Evolutionary conservation across 2,329 filamentous ascomycete species (phyloP).

Genomic region (Teratosphaeria zuluensis): DNA sequence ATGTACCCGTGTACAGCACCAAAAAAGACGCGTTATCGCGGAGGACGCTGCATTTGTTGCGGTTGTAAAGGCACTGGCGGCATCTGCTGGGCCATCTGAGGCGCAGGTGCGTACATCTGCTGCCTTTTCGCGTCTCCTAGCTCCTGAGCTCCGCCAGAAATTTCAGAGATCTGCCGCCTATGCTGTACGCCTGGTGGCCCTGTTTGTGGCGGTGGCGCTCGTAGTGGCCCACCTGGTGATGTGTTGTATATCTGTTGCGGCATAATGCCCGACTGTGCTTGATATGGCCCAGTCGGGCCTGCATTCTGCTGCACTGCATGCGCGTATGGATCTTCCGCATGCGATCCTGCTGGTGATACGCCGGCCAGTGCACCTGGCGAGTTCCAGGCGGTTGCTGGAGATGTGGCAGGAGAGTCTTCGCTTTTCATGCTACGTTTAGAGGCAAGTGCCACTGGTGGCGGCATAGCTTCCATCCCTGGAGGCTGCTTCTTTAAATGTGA

Average conservation of each 20-base stretch:
- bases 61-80: slow-evolving; percentile 32
- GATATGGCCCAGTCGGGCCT: slow-evolving; percentile 27
- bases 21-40: slow-evolving; percentile 5
- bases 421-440: slow-evolving; percentile 48
- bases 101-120: slow-evolving; percentile 42
- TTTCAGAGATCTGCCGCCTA: slow-evolving; percentile 52
- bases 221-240: slow-evolving; percentile 30
- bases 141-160: slow-evolving; percentile 44
- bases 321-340: slow-evolving; percentile 37
- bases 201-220: slow-evolving; percentile 15
- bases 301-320: slow-evolving; percentile 34
- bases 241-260: slow-evolving; percentile 27
- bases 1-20: background rate
- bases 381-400: slow-evolving; percentile 54
- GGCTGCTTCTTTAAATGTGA: slow-evolving; percentile 62
- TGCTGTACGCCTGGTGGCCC: slow-evolving; percentile 28
- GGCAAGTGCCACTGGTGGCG: slow-evolving; percentile 41
- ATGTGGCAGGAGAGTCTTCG: slow-evolving; percentile 53
- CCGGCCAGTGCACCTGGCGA: slow-evolving; percentile 50
- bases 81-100: slow-evolving; percentile 15
- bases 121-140: slow-evolving; percentile 47
- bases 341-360: slow-evolving; percentile 45
- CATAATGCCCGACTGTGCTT: slow-evolving; percentile 17
- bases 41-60: slow-evolving; percentile 40
- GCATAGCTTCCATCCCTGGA: slow-evolving; percentile 32